phyloP scores from a whole-genome alignment of 148 eudicot genomes.

The Diospyros kaki region DNA sequence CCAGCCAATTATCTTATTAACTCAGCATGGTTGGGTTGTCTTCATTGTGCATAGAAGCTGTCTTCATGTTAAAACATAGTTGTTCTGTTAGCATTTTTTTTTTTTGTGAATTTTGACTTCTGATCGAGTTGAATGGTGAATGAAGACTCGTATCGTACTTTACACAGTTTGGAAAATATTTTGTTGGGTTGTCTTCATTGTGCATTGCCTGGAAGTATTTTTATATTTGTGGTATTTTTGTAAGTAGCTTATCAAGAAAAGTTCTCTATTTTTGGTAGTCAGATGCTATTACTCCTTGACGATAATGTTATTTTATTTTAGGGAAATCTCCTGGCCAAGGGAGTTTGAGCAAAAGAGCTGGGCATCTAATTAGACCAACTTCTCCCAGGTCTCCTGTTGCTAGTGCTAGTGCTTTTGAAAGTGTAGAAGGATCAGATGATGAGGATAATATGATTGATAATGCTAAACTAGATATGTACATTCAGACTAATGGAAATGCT shows the following conservation, averaged over 20 bases:
- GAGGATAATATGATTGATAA: constrained; percentile 60
- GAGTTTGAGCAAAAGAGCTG: constrained; percentile 50
- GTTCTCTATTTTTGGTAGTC: neutral
- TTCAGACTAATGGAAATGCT: constrained; percentile 68
- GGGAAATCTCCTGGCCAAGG: constrained; percentile 57
- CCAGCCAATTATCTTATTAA: neutral
- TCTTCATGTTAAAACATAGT: neutral
- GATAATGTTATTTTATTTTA: constrained; percentile 21
- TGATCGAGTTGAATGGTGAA: neutral
- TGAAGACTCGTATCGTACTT: neutral
- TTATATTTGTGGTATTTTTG: neutral
- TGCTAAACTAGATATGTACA: constrained; percentile 50
- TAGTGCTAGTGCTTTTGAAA: constrained; percentile 87
- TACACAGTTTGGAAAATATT: neutral
- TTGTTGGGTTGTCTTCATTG: neutral
- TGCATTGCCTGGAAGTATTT: neutral
- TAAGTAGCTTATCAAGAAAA: neutral
- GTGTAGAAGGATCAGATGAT: constrained; percentile 93
- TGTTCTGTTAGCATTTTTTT: neutral
- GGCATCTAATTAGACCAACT: constrained; percentile 62
- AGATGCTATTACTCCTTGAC: neutral
- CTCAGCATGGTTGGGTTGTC: too few relatives aligned
- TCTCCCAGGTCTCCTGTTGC: constrained; percentile 97
- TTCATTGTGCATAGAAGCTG: too few relatives aligned
- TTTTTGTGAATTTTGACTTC: neutral